phyloP scores from a whole-genome alignment of 176 grass and related monocot genomes.

The Triticum dicoccoides region DNA sequence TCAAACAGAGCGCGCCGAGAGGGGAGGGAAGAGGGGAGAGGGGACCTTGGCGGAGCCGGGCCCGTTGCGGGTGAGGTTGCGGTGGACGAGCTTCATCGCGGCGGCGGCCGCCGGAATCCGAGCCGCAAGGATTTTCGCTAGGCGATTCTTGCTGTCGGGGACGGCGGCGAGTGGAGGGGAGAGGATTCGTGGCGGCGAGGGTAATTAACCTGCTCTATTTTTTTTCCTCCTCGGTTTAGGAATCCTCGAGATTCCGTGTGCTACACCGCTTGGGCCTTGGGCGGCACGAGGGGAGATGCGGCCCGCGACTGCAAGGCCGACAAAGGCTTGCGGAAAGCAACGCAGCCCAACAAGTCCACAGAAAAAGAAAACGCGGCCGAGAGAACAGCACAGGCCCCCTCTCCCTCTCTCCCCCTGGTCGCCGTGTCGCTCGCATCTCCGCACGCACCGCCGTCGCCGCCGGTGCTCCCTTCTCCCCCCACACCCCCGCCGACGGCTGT shows the following conservation, averaged over 20 bases:
- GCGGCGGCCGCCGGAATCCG: background rate
- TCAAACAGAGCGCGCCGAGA: background rate
- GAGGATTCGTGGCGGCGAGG: slow-evolving; percentile 10
- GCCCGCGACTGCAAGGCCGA: too few species aligned
- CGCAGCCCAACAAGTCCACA: too few species aligned
- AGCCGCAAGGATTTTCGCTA: background rate
- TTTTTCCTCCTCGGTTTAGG: background rate
- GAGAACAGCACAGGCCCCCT: background rate
- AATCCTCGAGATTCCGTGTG: background rate
- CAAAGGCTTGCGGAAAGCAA: too few species aligned
- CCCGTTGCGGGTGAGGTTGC: slow-evolving; percentile 48
- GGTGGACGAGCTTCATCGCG: slow-evolving; percentile 68
- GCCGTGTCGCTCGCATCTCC: background rate
- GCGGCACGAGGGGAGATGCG: too few species aligned
- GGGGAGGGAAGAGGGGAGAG: background rate
- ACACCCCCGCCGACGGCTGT: background rate
- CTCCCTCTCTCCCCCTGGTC: background rate
- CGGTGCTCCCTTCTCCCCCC: background rate
- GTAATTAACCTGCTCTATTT: background rate
- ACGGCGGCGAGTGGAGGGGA: background rate
- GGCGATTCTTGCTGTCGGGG: background rate
- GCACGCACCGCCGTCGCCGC: background rate
- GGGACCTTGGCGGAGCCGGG: slow-evolving; percentile 78
- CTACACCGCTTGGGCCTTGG: background rate
- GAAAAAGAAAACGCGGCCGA: background rate